phyloP scores from a whole-genome alignment of 2,329 filamentous ascomycete genomes.

The Xylaria sp. region DNA sequence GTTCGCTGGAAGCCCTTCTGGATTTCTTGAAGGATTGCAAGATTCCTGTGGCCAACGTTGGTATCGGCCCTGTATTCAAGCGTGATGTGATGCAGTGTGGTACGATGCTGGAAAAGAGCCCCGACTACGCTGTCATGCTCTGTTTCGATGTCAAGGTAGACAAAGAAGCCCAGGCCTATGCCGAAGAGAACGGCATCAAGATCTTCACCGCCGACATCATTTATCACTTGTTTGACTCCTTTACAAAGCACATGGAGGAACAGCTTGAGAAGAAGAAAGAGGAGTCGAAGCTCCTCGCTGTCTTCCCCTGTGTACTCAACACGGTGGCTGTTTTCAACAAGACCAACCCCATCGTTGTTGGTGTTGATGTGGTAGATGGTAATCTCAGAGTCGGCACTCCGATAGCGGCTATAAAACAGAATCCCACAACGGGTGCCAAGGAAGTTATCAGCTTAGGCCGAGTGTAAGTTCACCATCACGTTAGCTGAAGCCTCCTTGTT shows the following conservation, averaged over 20 bases:
- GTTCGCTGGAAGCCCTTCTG: conserved; percentile 93
- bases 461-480: conserved; percentile 75
- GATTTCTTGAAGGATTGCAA: conserved; percentile 97
- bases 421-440: conserved; percentile 80
- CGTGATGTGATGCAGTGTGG: conserved; percentile 96
- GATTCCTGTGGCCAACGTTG: conserved; percentile 97
- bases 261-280: conserved; percentile 94
- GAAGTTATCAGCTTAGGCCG: conserved; percentile 87
- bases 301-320: conserved; percentile 93
- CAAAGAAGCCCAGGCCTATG: conserved; percentile 91
- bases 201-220: conserved; percentile 99
- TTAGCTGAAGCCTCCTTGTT: conserved; percentile 3
- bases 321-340: conserved; percentile 98
- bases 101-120: conserved; percentile 95
- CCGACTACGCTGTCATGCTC: conserved; percentile 98
- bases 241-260: conserved; percentile 93
- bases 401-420: conserved; percentile 85
- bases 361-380: conserved; percentile 95
- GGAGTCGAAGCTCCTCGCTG: conserved; percentile 92
- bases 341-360: conserved; percentile 92
- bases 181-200: conserved; percentile 94
- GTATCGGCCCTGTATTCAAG: conserved; percentile 97
- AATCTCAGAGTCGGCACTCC: conserved; percentile 88
- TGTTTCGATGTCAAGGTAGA: conserved; percentile 99
- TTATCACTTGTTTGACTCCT: conserved; percentile 97